phyloP scores from a whole-genome alignment of 2,329 filamentous ascomycete genomes.

The Calonectria crousiana region DNA sequence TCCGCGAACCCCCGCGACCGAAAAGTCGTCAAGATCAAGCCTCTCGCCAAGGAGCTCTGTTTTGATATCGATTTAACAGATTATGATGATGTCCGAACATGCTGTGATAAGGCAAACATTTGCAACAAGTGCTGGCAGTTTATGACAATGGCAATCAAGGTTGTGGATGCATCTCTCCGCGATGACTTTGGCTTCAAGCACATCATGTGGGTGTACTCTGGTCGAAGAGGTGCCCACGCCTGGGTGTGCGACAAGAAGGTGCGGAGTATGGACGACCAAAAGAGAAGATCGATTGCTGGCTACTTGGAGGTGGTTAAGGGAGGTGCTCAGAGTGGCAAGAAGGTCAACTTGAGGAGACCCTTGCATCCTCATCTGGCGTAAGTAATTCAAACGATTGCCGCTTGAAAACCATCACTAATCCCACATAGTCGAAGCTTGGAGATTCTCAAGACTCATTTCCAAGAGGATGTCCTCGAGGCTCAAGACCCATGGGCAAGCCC shows the following conservation, averaged over 20 bases:
- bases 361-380: constrained; percentile 89
- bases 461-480: constrained; percentile 80
- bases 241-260: constrained; percentile 97
- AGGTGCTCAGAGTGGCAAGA: constrained; percentile 86
- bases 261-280: constrained; percentile 85
- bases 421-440: constrained; percentile 79
- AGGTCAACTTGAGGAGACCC: constrained; percentile 85
- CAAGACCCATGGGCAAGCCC: constrained; percentile 87
- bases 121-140: constrained; percentile 97
- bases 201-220: constrained; percentile 98
- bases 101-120: constrained; percentile 93
- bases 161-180: constrained; percentile 85
- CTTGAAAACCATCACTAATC: constrained; percentile 30
- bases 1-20: constrained; percentile 92
- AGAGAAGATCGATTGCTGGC: constrained; percentile 84
- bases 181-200: constrained; percentile 98
- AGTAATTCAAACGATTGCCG: constrained; percentile 40
- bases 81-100: constrained; percentile 96
- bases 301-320: constrained; percentile 94
- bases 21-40: constrained; percentile 88
- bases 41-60: constrained; percentile 91
- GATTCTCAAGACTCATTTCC: constrained; percentile 86
- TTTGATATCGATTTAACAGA: constrained; percentile 99
- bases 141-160: constrained; percentile 97
- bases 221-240: constrained; percentile 94